Evolutionary conservation across 352 stramenopile genomes (phyloP), one percentile per base, ranked within the genome.

Genomic region (Phytopythium ostracodes): DNA sequence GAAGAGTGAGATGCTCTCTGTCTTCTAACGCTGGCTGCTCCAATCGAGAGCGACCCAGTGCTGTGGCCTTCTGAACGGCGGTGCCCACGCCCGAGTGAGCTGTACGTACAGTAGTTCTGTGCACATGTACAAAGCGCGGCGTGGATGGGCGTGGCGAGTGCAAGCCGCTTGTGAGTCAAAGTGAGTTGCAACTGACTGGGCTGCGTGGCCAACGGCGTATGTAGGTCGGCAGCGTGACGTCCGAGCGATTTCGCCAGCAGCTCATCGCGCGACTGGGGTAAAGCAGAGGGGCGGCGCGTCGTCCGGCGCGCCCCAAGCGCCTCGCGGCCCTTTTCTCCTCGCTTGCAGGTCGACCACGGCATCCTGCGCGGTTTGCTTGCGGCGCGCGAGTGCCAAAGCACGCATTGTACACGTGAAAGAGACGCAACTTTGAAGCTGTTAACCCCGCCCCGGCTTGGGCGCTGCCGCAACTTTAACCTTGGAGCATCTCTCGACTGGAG

Each of bases 271-370:
- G 40, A 44, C 40, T 44, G 20, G n/a, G n/a, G 40, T 17, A n/a
- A 44, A 20, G 40, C 17, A 9, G 7, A 5, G 33, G 33, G 33
- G 33, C 10, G 7, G 33, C 7, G 15, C 40, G 40, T 44, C 40
- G 42, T 25, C 42, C 25, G n/a, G n/a, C 42, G 7, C 42, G n/a
- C 14, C 33, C 33, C 33, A 14, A 38, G 33, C 42, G 10, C 5
- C 42, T 49, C 42, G 18, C n/a, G 42, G n/a, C 42, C 42, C 42
- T 15, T 49, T 49, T 49, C 42, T 49, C 42, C 42, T 49, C 40
- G 42, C 18, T 4, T 14, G 33, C 33, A 38, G 33, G 1, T 10
- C 33, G 10, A 10, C 31, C 33, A 38, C 7, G 42, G 15, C 42
- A 38, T 49, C 42, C 42, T 0, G 18, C n/a, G 42, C 42, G 42